Evolutionary conservation across 2,329 filamentous ascomycete species (phyloP).

Genomic region (Penicillium sp.): DNA sequence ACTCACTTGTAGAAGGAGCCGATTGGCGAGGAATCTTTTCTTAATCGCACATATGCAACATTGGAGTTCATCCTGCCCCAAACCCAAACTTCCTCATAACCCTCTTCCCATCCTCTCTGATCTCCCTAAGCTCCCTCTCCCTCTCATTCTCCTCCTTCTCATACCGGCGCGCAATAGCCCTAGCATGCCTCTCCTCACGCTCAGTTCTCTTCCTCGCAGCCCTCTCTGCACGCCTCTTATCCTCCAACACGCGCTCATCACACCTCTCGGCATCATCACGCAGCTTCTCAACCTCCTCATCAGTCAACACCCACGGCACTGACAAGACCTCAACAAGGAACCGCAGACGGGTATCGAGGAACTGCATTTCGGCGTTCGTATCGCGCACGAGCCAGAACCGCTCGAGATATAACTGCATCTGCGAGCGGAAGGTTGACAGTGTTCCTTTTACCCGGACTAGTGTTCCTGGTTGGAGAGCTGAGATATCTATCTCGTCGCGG

Average conservation of each 20-base stretch:
- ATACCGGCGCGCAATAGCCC: conserved; percentile 33
- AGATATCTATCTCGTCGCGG: conserved; percentile 45
- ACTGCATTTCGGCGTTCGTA: conserved; percentile 55
- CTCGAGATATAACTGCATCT: conserved; percentile 56
- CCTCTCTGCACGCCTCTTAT: conserved; percentile 33
- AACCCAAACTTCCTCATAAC: conserved; percentile 22
- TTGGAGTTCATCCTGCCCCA: too few relatives aligned
- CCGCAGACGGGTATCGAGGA: conserved; percentile 51
- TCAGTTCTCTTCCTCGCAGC: conserved; percentile 25
- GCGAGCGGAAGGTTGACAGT: conserved; percentile 50
- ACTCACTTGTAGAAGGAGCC: too few relatives aligned
- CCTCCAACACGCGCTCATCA: conserved; percentile 38
- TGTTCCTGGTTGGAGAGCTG: conserved; percentile 49
- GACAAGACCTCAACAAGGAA: conserved; percentile 52
- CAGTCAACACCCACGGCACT: conserved; percentile 53
- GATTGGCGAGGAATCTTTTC: too few relatives aligned
- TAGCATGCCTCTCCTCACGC: conserved; percentile 40
- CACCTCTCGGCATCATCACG: conserved; percentile 42
- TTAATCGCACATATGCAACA: too few relatives aligned
- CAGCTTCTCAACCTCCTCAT: conserved; percentile 45
- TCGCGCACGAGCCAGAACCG: conserved; percentile 49
- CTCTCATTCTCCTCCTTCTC: conserved; percentile 44
- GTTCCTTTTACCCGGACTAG: conserved; percentile 59
- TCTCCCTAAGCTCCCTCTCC: conserved; percentile 29
- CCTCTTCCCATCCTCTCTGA: conserved; percentile 29